Conservation (phyloP, 164 flowering plant genomes). For the Santalum album region DNA sequence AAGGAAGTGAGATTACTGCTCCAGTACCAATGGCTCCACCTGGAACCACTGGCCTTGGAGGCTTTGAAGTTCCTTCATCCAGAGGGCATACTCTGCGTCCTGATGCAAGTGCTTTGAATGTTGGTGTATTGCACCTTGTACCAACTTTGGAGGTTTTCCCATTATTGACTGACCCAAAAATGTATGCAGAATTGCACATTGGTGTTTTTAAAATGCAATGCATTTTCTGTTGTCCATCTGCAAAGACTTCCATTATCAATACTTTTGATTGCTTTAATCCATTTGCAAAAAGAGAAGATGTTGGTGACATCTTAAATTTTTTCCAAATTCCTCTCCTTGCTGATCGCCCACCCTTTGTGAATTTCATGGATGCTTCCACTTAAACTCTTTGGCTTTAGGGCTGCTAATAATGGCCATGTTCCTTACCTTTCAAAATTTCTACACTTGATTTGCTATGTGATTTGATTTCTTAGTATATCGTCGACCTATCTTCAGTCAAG, state of each 20-base stretch:
- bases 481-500: too few relatives aligned
- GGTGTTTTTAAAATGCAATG: background rate
- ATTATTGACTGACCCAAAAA: slow-evolving; percentile 67
- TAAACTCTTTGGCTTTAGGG: too few relatives aligned
- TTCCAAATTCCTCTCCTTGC: too few relatives aligned
- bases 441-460: too few relatives aligned
- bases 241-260: background rate
- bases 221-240: background rate
- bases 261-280: background rate
- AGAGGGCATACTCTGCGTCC: slow-evolving; percentile 74
- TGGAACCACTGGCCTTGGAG: slow-evolving; percentile 97
- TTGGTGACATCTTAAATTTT: too few relatives aligned
- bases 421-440: too few relatives aligned
- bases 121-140: slow-evolving; percentile 94
- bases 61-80: slow-evolving; percentile 89
- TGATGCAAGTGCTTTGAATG: slow-evolving; percentile 85
- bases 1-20: slow-evolving; percentile 91
- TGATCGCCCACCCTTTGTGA: too few relatives aligned
- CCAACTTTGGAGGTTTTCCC: slow-evolving; percentile 96
- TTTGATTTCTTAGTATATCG: too few relatives aligned
- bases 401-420: too few relatives aligned
- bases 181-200: slow-evolving; percentile 31
- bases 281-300: background rate
- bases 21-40: slow-evolving; percentile 91
- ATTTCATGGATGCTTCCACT: too few relatives aligned